A percentile compares a stretch with the other conserved stretches of the same genome.
phyloP scores from a whole-genome alignment of 2,329 filamentous ascomycete genomes.

The Beauveria sp. region DNA sequence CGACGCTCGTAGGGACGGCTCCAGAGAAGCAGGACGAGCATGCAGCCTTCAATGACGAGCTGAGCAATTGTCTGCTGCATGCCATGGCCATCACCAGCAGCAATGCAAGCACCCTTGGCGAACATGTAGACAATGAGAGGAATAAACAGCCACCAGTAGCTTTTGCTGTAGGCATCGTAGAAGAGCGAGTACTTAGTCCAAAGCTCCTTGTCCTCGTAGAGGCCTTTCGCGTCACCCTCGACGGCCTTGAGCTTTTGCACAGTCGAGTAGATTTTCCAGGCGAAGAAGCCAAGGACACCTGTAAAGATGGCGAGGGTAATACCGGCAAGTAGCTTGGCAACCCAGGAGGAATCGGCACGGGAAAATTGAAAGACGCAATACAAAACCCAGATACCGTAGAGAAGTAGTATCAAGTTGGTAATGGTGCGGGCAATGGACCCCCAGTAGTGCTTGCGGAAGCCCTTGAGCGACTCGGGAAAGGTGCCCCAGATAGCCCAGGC shows the following conservation, averaged over 20 bases:
- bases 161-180: constrained; percentile 90
- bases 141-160: constrained; percentile 96
- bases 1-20: constrained; percentile 78
- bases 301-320: constrained; percentile 79
- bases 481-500: constrained; percentile 82
- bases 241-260: constrained; percentile 65
- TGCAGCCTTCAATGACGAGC: constrained; percentile 69
- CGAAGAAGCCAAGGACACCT: constrained; percentile 71
- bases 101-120: constrained; percentile 78
- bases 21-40: constrained; percentile 77
- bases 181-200: constrained; percentile 97
- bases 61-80: constrained; percentile 73
- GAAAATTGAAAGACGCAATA: constrained; percentile 97
- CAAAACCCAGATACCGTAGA: constrained; percentile 92
- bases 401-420: constrained; percentile 79
- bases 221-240: constrained; percentile 62
- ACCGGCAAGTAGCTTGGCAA: constrained; percentile 74
- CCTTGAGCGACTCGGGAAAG: constrained; percentile 70
- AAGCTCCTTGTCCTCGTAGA: constrained; percentile 83
- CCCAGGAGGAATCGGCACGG: constrained; percentile 80
- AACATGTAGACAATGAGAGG: constrained; percentile 87
- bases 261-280: constrained; percentile 71
- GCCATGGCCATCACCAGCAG: constrained; percentile 77
- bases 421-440: constrained; percentile 81
- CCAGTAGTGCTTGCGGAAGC: constrained; percentile 97